A percentile compares a stretch with the other conserved stretches of the same genome.
phyloP scores from a whole-genome alignment of 1,139 yeast genomes.

The Eremothecium sinecaudum region DNA sequence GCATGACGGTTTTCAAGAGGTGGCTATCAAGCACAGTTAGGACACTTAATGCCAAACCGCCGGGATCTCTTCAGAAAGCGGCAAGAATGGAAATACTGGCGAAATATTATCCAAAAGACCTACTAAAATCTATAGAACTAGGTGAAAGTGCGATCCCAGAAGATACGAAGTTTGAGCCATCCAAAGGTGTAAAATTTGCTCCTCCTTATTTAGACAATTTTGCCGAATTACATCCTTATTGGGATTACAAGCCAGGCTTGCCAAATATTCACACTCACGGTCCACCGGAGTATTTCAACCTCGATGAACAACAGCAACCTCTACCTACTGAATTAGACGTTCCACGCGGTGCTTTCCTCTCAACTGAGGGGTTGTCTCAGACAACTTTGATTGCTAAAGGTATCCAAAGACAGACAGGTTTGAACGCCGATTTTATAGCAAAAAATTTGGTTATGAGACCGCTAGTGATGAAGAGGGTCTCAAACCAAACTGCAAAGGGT shows the following conservation, averaged over 20 bases:
- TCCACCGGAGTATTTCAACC: conserved; percentile 38
- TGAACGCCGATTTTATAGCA: conserved; percentile 55
- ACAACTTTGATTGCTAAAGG: conserved; percentile 40
- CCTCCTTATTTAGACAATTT: conserved; percentile 56
- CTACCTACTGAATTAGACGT: conserved; percentile 27
- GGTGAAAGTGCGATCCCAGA: conserved; percentile 72
- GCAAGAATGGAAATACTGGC: conserved; percentile 12
- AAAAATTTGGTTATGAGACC: conserved; percentile 54
- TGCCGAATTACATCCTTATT: conserved; percentile 46
- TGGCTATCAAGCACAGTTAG: neutral
- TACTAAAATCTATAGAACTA: conserved; percentile 68
- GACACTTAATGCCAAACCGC: conserved; percentile 1
- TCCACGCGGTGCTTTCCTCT: conserved; percentile 34
- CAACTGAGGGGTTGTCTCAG: conserved; percentile 20
- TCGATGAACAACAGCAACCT: conserved; percentile 21
- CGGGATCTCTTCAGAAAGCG: neutral
- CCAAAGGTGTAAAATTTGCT: conserved; percentile 40
- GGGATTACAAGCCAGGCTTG: conserved; percentile 41
- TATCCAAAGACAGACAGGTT: conserved; percentile 64
- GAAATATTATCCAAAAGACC: conserved; percentile 28
- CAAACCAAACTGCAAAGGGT: conserved; percentile 91
- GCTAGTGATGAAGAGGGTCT: conserved; percentile 67
- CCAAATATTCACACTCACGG: conserved; percentile 34
- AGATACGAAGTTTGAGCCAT: conserved; percentile 21
- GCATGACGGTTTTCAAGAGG: conserved; percentile 1